These are phyloP conservation scores for Mycena alexandri DNA, from an alignment of 768 basidiomycete species.

Conservation along the genomic window DNA sequence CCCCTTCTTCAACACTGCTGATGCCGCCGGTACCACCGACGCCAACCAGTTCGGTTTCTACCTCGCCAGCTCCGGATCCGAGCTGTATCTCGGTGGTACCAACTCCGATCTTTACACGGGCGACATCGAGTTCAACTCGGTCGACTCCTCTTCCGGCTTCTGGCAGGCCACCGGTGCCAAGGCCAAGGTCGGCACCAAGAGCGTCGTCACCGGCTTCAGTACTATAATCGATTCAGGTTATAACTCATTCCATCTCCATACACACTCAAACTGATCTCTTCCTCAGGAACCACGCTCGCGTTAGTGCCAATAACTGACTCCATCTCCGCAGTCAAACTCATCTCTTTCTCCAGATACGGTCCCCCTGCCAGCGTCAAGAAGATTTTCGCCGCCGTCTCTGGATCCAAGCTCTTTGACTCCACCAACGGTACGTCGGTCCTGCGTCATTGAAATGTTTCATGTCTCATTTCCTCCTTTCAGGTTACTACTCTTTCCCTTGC, in stretches of 20 bases:
- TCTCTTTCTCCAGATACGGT: constrained; percentile 41
- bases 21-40: constrained; percentile 46
- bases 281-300: too few relatives aligned
- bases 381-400: constrained; percentile 10
- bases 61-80: constrained; percentile 54
- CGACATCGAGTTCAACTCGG: constrained; percentile 49
- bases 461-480: neutral
- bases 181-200: constrained; percentile 32
- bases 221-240: constrained; percentile 54
- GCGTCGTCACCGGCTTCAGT: constrained; percentile 31
- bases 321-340: too few relatives aligned
- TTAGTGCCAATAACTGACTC: too few relatives aligned
- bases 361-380: constrained; percentile 9
- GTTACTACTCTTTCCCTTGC: constrained; percentile 41
- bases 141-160: constrained; percentile 42
- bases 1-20: constrained; percentile 58
- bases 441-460: neutral
- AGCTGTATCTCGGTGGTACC: constrained; percentile 66
- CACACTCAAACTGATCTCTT: too few relatives aligned
- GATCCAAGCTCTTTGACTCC: constrained; percentile 10
- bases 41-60: constrained; percentile 59
- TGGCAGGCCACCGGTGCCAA: constrained; percentile 43
- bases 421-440: neutral
- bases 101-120: constrained; percentile 60
- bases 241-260: too few relatives aligned